phyloP scores from a whole-genome alignment of 2,329 filamentous ascomycete genomes.

The Domatiomyces globalis region DNA sequence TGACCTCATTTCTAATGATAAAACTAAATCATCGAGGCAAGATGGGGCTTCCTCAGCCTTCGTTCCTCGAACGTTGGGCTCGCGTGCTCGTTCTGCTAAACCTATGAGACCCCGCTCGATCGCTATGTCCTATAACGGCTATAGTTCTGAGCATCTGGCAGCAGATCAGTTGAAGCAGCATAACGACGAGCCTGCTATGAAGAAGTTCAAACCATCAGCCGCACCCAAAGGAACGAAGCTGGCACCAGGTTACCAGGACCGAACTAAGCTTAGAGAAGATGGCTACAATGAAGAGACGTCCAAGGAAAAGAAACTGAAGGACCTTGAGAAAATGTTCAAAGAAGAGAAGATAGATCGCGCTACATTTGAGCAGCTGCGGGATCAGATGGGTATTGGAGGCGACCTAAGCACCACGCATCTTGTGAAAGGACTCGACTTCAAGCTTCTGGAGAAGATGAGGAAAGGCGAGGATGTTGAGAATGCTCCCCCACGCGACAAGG shows the following conservation, averaged over 20 bases:
- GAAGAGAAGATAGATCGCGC: constrained; percentile 67
- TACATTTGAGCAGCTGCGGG: constrained; percentile 60
- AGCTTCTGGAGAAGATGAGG: constrained; percentile 40
- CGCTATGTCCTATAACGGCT: constrained; percentile 37
- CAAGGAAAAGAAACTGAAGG: constrained; percentile 53
- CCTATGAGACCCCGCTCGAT: constrained; percentile 76
- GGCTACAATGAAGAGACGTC: constrained; percentile 39
- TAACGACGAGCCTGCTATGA: constrained; percentile 42
- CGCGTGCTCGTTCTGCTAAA: constrained; percentile 63
- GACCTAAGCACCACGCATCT: constrained; percentile 69
- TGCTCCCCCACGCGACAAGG: constrained; percentile 20
- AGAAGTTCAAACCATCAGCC: constrained; percentile 59
- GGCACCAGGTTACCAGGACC: constrained; percentile 69
- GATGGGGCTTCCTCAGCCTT: constrained; percentile 34
- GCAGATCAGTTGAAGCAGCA: constrained; percentile 52
- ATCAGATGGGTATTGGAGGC: constrained; percentile 63
- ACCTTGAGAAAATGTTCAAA: constrained; percentile 69
- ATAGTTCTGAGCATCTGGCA: constrained; percentile 72
- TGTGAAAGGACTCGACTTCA: constrained; percentile 82
- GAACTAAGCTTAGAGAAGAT: constrained; percentile 49
- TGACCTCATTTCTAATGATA: constrained; percentile 46
- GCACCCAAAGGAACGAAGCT: constrained; percentile 73
- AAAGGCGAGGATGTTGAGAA: constrained; percentile 37
- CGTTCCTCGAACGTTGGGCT: constrained; percentile 49
- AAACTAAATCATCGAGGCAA: constrained; percentile 1